These are phyloP conservation scores for Fusarium humuli DNA, from an alignment of 2,329 filamentous ascomycete genomes.

Conservation along the genomic window DNA sequence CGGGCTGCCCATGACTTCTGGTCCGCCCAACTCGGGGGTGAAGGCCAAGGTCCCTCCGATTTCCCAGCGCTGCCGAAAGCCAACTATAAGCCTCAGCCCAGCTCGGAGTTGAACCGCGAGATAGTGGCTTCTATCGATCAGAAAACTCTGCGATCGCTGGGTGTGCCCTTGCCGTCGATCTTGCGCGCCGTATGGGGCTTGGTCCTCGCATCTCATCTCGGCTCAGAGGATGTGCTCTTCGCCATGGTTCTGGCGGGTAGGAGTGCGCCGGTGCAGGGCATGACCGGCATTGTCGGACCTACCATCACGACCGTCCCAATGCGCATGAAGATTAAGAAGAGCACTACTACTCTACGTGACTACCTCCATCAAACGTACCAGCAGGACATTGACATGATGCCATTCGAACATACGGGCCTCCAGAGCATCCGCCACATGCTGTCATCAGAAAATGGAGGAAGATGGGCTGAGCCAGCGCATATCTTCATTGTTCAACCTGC, in stretches of 20 bases:
- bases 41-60: constrained; percentile 11
- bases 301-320: constrained; percentile 13
- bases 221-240: constrained; percentile 13
- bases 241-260: constrained; percentile 11
- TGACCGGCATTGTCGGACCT: constrained; percentile 14
- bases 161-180: constrained; percentile 10
- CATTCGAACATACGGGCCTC: constrained; percentile 13
- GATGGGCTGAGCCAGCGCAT: constrained; percentile 12
- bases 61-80: constrained; percentile 8
- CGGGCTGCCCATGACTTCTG: constrained; percentile 11
- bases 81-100: constrained; percentile 13
- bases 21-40: constrained; percentile 5
- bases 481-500: constrained; percentile 12
- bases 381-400: constrained; percentile 13
- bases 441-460: constrained; percentile 8
- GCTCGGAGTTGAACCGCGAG: constrained; percentile 8
- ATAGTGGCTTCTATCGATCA: constrained; percentile 10
- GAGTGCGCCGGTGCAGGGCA: constrained; percentile 11
- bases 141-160: constrained; percentile 12
- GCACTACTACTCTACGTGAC: constrained; percentile 13
- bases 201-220: constrained; percentile 10
- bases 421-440: constrained; percentile 13
- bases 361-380: constrained; percentile 13
- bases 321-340: constrained; percentile 14
- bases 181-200: constrained; percentile 11